A percentile compares a stretch with the other conserved stretches of the same genome.
These are phyloP conservation scores for Canariomyces notabilis DNA, from an alignment of 2,329 filamentous ascomycete genomes.

Conservation along the genomic window DNA sequence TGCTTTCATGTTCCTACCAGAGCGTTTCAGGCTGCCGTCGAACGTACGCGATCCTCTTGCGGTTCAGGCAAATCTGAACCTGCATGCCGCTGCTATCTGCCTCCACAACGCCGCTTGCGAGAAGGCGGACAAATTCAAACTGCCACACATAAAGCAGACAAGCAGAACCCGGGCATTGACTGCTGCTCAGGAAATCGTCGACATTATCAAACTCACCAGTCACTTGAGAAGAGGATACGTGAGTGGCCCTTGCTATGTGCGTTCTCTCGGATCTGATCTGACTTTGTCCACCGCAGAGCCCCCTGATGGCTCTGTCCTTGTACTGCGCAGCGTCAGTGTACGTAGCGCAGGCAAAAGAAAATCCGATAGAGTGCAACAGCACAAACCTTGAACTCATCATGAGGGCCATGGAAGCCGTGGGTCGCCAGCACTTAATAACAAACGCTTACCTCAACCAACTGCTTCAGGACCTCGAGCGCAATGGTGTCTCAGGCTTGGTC, in stretches of 20 bases:
- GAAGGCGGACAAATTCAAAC: conserved; percentile 67
- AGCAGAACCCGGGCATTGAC: conserved; percentile 71
- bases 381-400: conserved; percentile 69
- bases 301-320: conserved; percentile 74
- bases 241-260: conserved; percentile 32
- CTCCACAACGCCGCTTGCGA: conserved; percentile 85
- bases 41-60: conserved; percentile 66
- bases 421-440: conserved; percentile 68
- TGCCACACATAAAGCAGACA: conserved; percentile 62
- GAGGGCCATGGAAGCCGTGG: conserved; percentile 71
- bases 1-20: conserved; percentile 73
- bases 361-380: conserved; percentile 43
- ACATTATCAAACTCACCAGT: conserved; percentile 73
- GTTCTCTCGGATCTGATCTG: neutral
- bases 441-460: conserved; percentile 81
- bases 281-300: conserved; percentile 56
- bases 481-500: conserved; percentile 32
- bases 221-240: conserved; percentile 65
- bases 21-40: conserved; percentile 64
- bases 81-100: conserved; percentile 84
- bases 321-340: conserved; percentile 84
- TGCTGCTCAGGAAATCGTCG: conserved; percentile 78
- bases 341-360: conserved; percentile 67
- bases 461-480: conserved; percentile 69
- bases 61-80: conserved; percentile 79